Base-by-base conservation (phyloP, 495 filamentous ascomycete genomes). In the Aspergillus asperescens region DNA sequence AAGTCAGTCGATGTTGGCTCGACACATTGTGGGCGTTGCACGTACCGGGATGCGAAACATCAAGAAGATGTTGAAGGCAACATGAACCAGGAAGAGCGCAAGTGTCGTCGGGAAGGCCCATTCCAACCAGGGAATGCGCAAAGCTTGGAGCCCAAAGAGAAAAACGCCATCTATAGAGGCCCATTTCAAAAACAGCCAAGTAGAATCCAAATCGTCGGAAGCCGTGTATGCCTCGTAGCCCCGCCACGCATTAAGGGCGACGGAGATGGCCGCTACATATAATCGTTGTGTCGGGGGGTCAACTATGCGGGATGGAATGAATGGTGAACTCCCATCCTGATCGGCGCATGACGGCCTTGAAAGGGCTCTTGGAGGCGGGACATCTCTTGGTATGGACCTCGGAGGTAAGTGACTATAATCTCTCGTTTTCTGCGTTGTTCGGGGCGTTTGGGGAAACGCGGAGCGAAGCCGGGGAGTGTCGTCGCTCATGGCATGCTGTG, bases 51-150 rank as follows among this genome's bases (percentile, higher is more conserved):
- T 85, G 50, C 88, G 87, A 64, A 95, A 96, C 89, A 96, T 96
- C 48, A 96, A 68, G 62, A 94, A 81, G 53, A 81, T 81, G 72
- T 96, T 88, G 18, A 87, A 66, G 7, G 87, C 60, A 1, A 84
- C 76, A 64, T 95, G 89, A 2, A 77, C 41, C 8, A 88, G 58
- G 61, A 89, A 90, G 13, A 87, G 62, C 1, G 73, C 67, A 23
- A 83, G 71, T 10, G 86, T 85, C 1, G 84, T 86, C 12, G 81
- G 74, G 50, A 87, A 82, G 2, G 85, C 86, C 77, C 90, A 88
- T 76, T 96, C 88, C 32, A 98, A 77, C 93, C 93, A 96, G 50
- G 93, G 93, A 75, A 98, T 95, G 62, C 86, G 81, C 54, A 97
- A 62, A 35, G 81, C 79, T 25, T 94, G 92, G 18, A 96, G 63